Evolutionary conservation across 768 basidiomycete genomes (phyloP).

Genomic region (Dioszegia aurantiaca): DNA sequence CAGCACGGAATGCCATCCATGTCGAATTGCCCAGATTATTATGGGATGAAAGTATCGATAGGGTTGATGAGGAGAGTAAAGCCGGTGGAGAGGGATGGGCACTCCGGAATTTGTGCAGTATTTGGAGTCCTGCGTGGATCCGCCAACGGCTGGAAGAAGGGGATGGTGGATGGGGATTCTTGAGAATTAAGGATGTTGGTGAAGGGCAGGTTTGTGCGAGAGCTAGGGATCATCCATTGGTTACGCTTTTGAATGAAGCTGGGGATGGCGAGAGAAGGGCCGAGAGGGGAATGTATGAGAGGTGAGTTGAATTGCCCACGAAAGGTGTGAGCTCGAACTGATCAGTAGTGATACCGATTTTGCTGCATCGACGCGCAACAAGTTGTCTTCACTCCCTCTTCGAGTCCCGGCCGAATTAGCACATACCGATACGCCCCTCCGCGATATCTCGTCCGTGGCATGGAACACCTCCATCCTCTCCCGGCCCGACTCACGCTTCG

Average conservation of each 20-base stretch:
- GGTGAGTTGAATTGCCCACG: conserved; percentile 9
- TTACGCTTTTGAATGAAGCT: conserved; percentile 27
- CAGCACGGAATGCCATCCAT: conserved; percentile 81
- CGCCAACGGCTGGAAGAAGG: conserved; percentile 64
- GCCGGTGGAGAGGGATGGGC: conserved; percentile 60
- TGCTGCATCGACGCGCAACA: conserved; percentile 50
- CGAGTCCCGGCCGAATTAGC: conserved; percentile 44
- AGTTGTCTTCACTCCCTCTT: conserved; percentile 49
- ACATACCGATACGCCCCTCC: conserved; percentile 57
- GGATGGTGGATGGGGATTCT: conserved; percentile 68
- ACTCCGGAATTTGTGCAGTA: conserved; percentile 71
- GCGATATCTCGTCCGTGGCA: conserved; percentile 61
- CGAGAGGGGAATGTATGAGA: conserved; percentile 20
- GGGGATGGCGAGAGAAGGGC: conserved; percentile 2
- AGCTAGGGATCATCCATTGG: conserved; percentile 38
- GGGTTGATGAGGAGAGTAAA: conserved; percentile 62
- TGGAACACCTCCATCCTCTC: conserved; percentile 81
- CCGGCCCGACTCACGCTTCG: conserved; percentile 75
- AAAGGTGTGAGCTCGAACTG: background rate
- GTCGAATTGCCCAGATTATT: conserved; percentile 70
- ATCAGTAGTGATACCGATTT: conserved; percentile 57
- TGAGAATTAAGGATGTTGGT: conserved; percentile 65
- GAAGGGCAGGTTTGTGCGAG: conserved; percentile 57
- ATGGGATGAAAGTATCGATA: conserved; percentile 66
- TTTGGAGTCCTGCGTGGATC: conserved; percentile 85